Percentiles rank a stretch among this genome's conserved stretches.
Evolutionary conservation across 2,329 filamentous ascomycete genomes (phyloP).

Genomic region (Apiospora saccharicola): DNA sequence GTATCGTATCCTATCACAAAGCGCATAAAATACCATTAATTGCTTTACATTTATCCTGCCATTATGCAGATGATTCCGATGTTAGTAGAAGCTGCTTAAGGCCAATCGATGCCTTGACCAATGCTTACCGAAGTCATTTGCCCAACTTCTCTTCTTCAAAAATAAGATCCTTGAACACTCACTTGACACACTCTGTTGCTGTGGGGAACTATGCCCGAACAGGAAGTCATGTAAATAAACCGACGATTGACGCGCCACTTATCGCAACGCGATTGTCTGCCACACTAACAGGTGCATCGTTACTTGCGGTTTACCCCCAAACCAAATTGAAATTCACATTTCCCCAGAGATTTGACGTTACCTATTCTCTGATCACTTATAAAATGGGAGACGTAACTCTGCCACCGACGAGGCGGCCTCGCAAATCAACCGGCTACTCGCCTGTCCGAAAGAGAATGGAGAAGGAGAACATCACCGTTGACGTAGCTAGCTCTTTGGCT

Average conservation of each 20-base stretch:
- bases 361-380: conserved; percentile 27
- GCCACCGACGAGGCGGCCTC: conserved; percentile 63
- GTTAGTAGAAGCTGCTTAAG: not conserved
- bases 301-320: conserved; percentile 17
- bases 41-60: not conserved
- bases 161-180: not conserved
- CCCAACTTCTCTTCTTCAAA: not conserved
- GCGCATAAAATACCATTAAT: not conserved
- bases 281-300: conserved; percentile 1
- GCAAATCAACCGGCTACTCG: conserved; percentile 75
- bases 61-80: not conserved
- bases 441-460: conserved; percentile 64
- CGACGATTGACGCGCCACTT: conserved; percentile 7
- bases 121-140: conserved; percentile 1
- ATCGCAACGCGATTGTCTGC: not conserved
- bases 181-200: conserved; percentile 6
- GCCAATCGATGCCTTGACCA: not conserved
- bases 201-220: conserved; percentile 21
- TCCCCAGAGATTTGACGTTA: conserved; percentile 45
- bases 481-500: conserved; percentile 63
- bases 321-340: conserved; percentile 22
- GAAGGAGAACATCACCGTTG: conserved; percentile 81
- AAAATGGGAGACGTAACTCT: conserved; percentile 53
- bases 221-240: conserved; percentile 29
- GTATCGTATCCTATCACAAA: not conserved